Conservation (phyloP, 2,329 filamentous ascomycete genomes). For the Phialophora tarda region DNA sequence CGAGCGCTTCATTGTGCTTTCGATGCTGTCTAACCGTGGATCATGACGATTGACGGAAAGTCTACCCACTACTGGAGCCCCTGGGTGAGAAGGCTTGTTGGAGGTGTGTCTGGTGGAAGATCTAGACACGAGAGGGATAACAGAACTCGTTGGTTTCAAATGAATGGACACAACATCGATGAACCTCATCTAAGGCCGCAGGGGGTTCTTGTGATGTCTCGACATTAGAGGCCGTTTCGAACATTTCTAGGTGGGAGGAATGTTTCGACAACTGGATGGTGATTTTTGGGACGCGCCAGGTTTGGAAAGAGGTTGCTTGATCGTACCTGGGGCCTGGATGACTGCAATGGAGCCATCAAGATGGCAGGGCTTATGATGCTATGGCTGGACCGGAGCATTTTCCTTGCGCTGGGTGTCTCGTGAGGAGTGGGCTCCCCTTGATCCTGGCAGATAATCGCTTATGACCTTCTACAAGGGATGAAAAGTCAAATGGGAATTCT, state of each 20-base stretch:
- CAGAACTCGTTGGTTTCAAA: not conserved
- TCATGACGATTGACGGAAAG: not conserved
- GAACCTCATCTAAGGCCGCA: not conserved
- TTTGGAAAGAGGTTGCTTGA: not conserved
- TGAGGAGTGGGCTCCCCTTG: constrained; percentile 3
- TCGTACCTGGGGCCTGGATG: not conserved
- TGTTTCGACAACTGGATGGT: not conserved
- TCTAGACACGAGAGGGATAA: not conserved
- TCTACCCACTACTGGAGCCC: not conserved
- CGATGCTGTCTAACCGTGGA: not conserved
- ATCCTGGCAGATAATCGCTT: not conserved
- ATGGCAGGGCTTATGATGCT: constrained; percentile 16
- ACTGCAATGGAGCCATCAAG: constrained; percentile 1
- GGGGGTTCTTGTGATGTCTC: not conserved
- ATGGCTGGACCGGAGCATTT: constrained; percentile 20
- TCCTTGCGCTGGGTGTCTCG: constrained; percentile 2
- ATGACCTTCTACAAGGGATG: not conserved
- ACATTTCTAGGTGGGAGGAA: not conserved
- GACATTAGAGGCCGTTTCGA: not conserved
- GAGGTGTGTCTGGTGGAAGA: not conserved
- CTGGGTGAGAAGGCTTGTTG: not conserved
- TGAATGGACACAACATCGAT: not conserved
- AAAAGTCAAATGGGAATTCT: constrained; percentile 7
- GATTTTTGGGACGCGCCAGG: not conserved
- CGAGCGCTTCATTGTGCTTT: not conserved